Percentiles rank a stretch among this genome's conserved stretches.
These are phyloP conservation scores for Talaromyces stipitatus DNA, from an alignment of 495 filamentous ascomycete genomes.

Conservation along the genomic window DNA sequence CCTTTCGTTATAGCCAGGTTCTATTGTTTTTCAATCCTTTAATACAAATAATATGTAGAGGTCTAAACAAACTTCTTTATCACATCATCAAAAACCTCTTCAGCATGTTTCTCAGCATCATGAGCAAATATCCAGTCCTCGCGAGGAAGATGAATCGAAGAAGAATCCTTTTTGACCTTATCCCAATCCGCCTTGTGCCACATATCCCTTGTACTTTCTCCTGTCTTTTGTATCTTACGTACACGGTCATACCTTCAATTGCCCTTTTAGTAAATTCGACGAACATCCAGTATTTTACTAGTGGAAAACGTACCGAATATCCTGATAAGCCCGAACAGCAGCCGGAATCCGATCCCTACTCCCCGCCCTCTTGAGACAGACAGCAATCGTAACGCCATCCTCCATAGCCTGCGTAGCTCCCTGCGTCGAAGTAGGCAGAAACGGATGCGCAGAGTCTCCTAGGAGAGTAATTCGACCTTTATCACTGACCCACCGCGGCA, in stretches of 20 bases:
- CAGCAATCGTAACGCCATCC: conserved; percentile 59
- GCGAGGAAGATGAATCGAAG: conserved; percentile 44
- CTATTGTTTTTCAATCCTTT: too few species aligned
- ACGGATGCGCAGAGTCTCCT: conserved; percentile 67
- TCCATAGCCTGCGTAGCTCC: conserved; percentile 69
- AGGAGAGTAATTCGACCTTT: conserved; percentile 52
- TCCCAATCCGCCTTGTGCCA: conserved; percentile 53
- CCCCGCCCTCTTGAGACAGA: conserved; percentile 48
- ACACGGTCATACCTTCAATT: conserved; percentile 39
- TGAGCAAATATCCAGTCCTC: conserved; percentile 52
- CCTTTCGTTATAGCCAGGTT: too few species aligned
- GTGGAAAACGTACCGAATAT: conserved; percentile 21
- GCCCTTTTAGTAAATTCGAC: not conserved
- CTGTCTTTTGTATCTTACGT: conserved; percentile 46
- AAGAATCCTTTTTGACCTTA: conserved; percentile 24
- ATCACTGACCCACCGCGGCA: conserved; percentile 57
- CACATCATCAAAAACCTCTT: conserved; percentile 40
- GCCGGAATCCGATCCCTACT: conserved; percentile 31
- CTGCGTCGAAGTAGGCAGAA: conserved; percentile 64
- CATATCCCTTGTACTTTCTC: conserved; percentile 47
- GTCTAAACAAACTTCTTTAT: not conserved
- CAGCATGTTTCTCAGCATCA: conserved; percentile 48
- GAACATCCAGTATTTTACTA: too few species aligned
- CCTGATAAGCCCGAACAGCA: conserved; percentile 40
- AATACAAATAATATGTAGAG: too few species aligned